Evolutionary conservation across 2,329 filamentous ascomycete genomes (phyloP).

Genomic region (Gyromitra esculenta): DNA sequence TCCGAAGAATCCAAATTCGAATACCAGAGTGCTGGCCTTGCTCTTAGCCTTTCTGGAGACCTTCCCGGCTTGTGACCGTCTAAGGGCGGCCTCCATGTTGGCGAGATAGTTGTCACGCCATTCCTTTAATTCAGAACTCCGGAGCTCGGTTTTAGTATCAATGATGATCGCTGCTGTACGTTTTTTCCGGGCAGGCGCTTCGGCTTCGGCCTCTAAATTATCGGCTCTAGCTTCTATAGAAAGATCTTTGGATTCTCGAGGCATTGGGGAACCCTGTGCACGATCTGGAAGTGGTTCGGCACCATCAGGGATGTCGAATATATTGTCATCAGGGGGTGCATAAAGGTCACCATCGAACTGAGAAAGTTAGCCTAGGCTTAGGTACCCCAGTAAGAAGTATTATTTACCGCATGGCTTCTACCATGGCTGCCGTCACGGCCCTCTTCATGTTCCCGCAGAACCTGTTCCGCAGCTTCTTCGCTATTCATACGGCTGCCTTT

Average conservation of each 20-base stretch:
- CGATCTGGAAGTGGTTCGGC: constrained; percentile 17
- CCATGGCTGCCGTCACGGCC: constrained; percentile 20
- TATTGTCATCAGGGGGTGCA: constrained; percentile 22
- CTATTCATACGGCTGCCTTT: constrained; percentile 44
- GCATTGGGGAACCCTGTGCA: background rate
- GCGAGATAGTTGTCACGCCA: constrained; percentile 51
- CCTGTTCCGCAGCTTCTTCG: constrained; percentile 48
- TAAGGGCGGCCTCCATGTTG: constrained; percentile 50
- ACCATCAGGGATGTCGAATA: constrained; percentile 18
- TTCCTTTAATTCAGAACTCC: constrained; percentile 33
- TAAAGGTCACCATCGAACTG: constrained; percentile 22
- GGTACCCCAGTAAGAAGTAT: background rate
- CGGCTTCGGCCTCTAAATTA: background rate
- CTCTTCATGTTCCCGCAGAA: constrained; percentile 49
- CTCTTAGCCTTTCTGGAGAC: constrained; percentile 42
- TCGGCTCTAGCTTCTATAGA: constrained; percentile 5
- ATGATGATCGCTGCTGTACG: constrained; percentile 29
- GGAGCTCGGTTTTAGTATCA: constrained; percentile 44
- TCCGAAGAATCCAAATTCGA: constrained; percentile 52
- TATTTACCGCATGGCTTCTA: constrained; percentile 29
- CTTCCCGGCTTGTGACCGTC: constrained; percentile 20
- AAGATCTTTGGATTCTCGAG: background rate
- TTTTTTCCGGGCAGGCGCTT: constrained; percentile 12
- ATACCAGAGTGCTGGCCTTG: constrained; percentile 45
- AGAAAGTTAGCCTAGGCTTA: constrained; percentile 8